Evolutionary conservation across 495 filamentous ascomycete genomes (phyloP).

Genomic region (Tirmania nivea): DNA sequence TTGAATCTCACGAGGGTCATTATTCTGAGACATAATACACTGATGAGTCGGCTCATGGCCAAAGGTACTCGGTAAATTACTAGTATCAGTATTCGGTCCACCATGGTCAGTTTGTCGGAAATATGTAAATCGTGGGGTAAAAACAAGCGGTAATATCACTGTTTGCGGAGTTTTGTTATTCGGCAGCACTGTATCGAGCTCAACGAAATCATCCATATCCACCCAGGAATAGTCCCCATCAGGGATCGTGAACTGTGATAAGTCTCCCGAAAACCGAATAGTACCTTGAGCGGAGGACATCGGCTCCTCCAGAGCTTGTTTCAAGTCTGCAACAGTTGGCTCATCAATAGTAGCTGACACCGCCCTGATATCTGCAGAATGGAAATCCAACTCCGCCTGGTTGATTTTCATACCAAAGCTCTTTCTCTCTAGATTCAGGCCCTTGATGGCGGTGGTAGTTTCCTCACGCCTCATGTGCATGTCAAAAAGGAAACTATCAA

Average conservation of each 20-base stretch:
- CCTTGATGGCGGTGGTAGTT: conserved; percentile 44
- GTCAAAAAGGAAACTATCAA: conserved; percentile 92
- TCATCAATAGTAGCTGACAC: conserved; percentile 76
- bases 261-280: conserved; percentile 36
- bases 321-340: conserved; percentile 50
- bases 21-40: conserved; percentile 84
- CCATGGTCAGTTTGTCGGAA: conserved; percentile 91
- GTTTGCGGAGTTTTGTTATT: conserved; percentile 80
- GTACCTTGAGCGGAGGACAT: conserved; percentile 4
- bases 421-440: conserved; percentile 44
- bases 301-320: conserved; percentile 35
- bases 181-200: conserved; percentile 87
- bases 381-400: conserved; percentile 72
- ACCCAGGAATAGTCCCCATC: conserved; percentile 91
- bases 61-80: conserved; percentile 59
- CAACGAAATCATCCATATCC: conserved; percentile 98
- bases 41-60: conserved; percentile 80
- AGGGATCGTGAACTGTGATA: conserved; percentile 80
- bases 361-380: conserved; percentile 80
- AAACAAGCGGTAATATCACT: conserved; percentile 77
- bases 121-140: conserved; percentile 84
- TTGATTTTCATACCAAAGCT: conserved; percentile 93
- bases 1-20: conserved; percentile 75
- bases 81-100: conserved; percentile 41
- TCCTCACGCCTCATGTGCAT: conserved; percentile 87